Evolutionary conservation across 805 yeast species (phyloP).

Genomic region (Spathaspora hagerdaliae): DNA sequence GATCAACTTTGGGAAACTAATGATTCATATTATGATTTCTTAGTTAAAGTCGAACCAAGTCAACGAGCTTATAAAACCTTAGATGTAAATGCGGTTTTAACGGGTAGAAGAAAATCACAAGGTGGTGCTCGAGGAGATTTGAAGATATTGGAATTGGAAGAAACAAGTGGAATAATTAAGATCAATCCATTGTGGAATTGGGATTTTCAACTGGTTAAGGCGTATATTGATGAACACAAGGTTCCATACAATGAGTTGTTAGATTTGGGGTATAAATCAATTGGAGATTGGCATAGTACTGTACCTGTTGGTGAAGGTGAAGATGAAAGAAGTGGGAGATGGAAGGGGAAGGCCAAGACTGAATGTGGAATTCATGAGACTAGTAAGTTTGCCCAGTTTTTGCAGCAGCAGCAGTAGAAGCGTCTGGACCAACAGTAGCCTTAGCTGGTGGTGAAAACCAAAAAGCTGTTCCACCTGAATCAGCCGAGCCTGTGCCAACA

Average conservation of each 20-base stretch:
- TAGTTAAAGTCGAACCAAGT: constrained; percentile 91
- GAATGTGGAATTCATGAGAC: constrained; percentile 95
- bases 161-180: constrained; percentile 65
- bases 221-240: constrained; percentile 60
- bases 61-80: constrained; percentile 76
- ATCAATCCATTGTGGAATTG: constrained; percentile 86
- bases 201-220: constrained; percentile 69
- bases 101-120: constrained; percentile 87
- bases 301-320: constrained; percentile 86
- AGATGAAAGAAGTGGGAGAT: constrained; percentile 94
- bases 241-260: constrained; percentile 86
- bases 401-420: constrained; percentile 12
- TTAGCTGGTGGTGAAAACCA: no score
- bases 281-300: constrained; percentile 96
- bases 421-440: no score
- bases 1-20: constrained; percentile 78
- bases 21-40: constrained; percentile 75
- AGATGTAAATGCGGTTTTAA: constrained; percentile 76
- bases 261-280: constrained; percentile 83
- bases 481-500: no score
- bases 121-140: constrained; percentile 77
- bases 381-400: constrained; percentile 63
- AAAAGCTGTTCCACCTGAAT: no score
- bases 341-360: constrained; percentile 90
- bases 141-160: constrained; percentile 75